Evolutionary conservation across 1,284 basidiomycete genomes (phyloP).

Genomic region (Irpex rosettiformis): DNA sequence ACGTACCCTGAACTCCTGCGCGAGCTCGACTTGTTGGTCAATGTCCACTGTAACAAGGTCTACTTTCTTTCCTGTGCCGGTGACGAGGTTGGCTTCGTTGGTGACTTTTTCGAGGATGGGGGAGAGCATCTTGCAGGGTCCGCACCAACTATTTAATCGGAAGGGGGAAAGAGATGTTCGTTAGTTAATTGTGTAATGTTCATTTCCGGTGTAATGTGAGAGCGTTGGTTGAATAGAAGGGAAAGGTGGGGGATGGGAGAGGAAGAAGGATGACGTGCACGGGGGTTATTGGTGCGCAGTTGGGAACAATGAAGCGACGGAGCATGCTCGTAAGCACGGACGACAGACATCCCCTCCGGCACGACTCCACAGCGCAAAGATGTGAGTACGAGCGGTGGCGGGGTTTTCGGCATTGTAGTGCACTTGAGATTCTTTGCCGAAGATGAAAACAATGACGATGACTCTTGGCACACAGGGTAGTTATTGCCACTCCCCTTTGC

Average conservation of each 20-base stretch:
- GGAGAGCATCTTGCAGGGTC: conserved; percentile 65
- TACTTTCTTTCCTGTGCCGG: conserved; percentile 51
- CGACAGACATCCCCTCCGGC: neutral
- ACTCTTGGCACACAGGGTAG: too few species aligned
- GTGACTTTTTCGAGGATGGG: conserved; percentile 60
- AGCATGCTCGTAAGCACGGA: neutral
- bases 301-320: too few species aligned
- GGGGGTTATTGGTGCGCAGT: too few species aligned
- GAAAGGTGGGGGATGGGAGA: too few species aligned
- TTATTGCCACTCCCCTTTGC: too few species aligned
- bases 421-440: neutral
- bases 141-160: conserved; percentile 58
- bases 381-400: neutral
- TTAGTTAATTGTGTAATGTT: neutral
- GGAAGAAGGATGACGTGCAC: too few species aligned
- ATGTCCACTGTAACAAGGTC: conserved; percentile 71
- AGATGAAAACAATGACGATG: too few species aligned
- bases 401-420: neutral
- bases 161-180: neutral
- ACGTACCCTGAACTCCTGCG: conserved; percentile 43
- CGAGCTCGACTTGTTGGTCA: conserved; percentile 51
- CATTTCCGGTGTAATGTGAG: too few species aligned
- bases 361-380: neutral
- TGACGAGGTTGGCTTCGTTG: conserved; percentile 37
- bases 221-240: too few species aligned